These are phyloP conservation scores for Carex sylvatica DNA, from an alignment of 202 grass and related monocot genomes.

Conservation along the genomic window DNA sequence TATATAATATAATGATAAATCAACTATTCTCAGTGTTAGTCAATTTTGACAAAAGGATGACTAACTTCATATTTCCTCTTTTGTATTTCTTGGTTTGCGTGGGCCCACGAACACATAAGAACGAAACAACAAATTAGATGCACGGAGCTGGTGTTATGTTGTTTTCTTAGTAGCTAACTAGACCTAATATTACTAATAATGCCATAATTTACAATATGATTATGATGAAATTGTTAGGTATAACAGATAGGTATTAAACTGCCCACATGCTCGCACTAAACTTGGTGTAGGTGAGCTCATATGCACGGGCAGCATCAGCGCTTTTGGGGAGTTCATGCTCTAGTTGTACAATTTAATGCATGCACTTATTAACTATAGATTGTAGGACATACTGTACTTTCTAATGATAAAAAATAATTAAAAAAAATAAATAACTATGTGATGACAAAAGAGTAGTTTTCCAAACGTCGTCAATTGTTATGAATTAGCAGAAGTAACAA, in stretches of 20 bases:
- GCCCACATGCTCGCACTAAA: conserved; percentile 27
- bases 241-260: conserved; percentile 29
- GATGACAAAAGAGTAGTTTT: neutral
- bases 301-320: conserved; percentile 6
- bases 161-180: conserved; percentile 27
- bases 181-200: conserved; percentile 29
- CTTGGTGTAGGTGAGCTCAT: conserved; percentile 11
- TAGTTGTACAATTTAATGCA: conserved; percentile 17
- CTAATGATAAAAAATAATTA: neutral
- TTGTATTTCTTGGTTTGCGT: neutral
- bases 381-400: neutral
- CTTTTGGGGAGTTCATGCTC: conserved; percentile 1
- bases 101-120: neutral
- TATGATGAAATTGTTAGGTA: conserved; percentile 25
- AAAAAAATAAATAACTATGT: too few relatives aligned
- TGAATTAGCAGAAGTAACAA: neutral
- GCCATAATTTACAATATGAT: conserved; percentile 24
- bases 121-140: conserved; percentile 18
- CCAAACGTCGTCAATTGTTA: neutral
- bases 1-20: neutral
- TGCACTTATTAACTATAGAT: conserved; percentile 5
- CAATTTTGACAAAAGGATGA: neutral
- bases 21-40: neutral
- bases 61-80: conserved; percentile 6
- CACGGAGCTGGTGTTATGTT: conserved; percentile 28